A percentile compares a stretch with the other conserved stretches of the same genome.
These are phyloP conservation scores for Peltaster fructicola DNA, from an alignment of 2,329 filamentous ascomycete species.

Conservation along the genomic window DNA sequence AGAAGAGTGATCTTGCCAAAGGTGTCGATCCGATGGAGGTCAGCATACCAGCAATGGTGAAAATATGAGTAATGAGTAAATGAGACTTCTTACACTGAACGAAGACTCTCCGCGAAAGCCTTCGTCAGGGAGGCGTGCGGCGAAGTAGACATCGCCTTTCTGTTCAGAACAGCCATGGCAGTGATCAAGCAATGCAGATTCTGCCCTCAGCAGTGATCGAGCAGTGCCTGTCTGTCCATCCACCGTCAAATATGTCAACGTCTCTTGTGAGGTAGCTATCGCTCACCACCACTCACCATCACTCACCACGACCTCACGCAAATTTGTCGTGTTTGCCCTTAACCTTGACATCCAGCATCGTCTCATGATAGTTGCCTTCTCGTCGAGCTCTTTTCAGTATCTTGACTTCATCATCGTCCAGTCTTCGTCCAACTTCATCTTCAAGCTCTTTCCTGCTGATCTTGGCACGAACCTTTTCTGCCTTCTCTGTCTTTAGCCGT, in stretches of 20 bases:
- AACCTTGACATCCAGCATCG: conserved; percentile 67
- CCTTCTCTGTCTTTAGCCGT: conserved; percentile 57
- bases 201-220: no score
- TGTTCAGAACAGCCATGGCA: no score
- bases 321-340: conserved; percentile 90
- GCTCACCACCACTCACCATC: no score
- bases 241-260: no score
- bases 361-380: conserved; percentile 82
- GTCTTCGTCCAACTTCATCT: conserved; percentile 13
- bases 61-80: conserved; percentile 17
- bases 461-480: conserved; percentile 68
- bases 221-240: no score
- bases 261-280: no score
- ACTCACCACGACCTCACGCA: conserved; percentile 16
- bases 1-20: conserved; percentile 55
- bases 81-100: no score
- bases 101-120: no score
- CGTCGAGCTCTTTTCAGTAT: conserved; percentile 63
- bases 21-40: conserved; percentile 35
- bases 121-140: no score
- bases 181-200: no score
- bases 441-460: conserved; percentile 57
- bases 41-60: conserved; percentile 26
- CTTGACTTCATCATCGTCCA: conserved; percentile 63
- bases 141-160: no score